Percentiles rank a stretch among this genome's conserved stretches.
Conservation (phyloP, 306 rosid genomes). For the Cicer cuneatum region DNA sequence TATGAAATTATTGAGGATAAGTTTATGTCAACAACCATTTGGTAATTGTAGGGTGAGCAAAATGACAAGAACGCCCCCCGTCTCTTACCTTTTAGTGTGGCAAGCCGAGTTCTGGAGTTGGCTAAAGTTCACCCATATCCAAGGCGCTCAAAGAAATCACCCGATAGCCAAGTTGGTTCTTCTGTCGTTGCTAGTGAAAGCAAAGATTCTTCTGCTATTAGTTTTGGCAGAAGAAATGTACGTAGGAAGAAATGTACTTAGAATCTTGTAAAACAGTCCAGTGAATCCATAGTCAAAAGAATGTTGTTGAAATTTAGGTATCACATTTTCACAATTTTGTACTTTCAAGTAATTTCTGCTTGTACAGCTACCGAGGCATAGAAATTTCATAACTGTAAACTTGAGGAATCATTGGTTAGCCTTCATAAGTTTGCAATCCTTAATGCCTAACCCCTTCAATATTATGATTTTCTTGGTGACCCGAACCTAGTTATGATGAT, state of each 20-base stretch:
- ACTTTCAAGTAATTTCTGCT: slow-evolving; percentile 37
- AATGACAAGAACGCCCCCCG: slow-evolving; percentile 59
- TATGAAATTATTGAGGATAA: neutral
- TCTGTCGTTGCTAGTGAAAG: slow-evolving; percentile 44
- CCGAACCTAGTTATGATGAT: neutral
- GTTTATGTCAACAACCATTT: slow-evolving; percentile 36
- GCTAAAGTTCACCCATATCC: slow-evolving; percentile 90
- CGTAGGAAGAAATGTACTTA: slow-evolving; percentile 55
- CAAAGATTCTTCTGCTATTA: slow-evolving; percentile 48
- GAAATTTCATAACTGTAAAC: slow-evolving; percentile 49
- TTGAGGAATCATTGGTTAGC: slow-evolving; percentile 35
- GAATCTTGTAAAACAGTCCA: slow-evolving; percentile 40
- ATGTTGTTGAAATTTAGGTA: slow-evolving; percentile 55
- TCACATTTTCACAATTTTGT: slow-evolving; percentile 46
- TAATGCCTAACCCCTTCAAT: slow-evolving; percentile 19
- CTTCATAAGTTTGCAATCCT: slow-evolving; percentile 16
- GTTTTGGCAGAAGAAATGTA: slow-evolving; percentile 56
- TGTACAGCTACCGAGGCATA: slow-evolving; percentile 45
- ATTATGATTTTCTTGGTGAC: neutral
- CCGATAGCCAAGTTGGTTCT: slow-evolving; percentile 45
- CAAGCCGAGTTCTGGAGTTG: slow-evolving; percentile 76
- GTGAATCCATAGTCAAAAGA: slow-evolving; percentile 51
- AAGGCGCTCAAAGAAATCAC: slow-evolving; percentile 57
- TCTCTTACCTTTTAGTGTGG: slow-evolving; percentile 66
- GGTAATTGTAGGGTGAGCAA: slow-evolving; percentile 63